Evolutionary conservation across 805 yeast species (phyloP).

Genomic region (Komagataella mondaviorum): DNA sequence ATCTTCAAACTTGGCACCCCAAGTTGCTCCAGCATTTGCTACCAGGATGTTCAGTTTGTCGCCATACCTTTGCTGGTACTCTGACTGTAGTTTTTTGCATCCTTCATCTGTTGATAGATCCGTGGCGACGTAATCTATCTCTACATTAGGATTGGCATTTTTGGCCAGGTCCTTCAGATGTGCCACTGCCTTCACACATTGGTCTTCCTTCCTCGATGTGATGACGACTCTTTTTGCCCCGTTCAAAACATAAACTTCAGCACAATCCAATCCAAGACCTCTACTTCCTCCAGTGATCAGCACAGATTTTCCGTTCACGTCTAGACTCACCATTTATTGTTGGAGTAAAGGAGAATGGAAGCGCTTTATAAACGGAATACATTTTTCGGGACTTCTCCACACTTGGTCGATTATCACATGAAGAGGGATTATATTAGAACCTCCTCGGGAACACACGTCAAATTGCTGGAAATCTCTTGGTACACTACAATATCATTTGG

Average conservation of each 20-base stretch:
- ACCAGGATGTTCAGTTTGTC: constrained; percentile 44
- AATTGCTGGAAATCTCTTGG: too few species aligned
- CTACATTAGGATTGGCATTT: constrained; percentile 11
- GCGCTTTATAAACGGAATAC: neutral
- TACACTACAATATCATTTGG: too few species aligned
- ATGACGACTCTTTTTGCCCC: constrained; percentile 53
- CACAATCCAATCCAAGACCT: constrained; percentile 60
- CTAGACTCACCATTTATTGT: constrained; percentile 12
- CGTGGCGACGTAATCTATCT: constrained; percentile 37
- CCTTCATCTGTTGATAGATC: constrained; percentile 41
- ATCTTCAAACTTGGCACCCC: constrained; percentile 53
- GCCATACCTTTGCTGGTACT: constrained; percentile 21
- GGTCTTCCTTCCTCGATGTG: constrained; percentile 48
- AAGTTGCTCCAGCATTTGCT: constrained; percentile 71
- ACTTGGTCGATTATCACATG: neutral
- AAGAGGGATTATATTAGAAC: neutral
- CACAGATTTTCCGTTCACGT: constrained; percentile 48
- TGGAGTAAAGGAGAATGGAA: neutral
- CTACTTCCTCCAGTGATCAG: constrained; percentile 66
- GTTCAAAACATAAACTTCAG: constrained; percentile 45
- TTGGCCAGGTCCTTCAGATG: constrained; percentile 16
- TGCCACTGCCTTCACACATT: constrained; percentile 42
- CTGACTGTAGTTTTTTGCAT: constrained; percentile 26
- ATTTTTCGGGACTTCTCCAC: neutral
- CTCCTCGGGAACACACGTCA: neutral